Conservation (phyloP, 2,329 filamentous ascomycete genomes). For the Colletotrichum sp. region DNA sequence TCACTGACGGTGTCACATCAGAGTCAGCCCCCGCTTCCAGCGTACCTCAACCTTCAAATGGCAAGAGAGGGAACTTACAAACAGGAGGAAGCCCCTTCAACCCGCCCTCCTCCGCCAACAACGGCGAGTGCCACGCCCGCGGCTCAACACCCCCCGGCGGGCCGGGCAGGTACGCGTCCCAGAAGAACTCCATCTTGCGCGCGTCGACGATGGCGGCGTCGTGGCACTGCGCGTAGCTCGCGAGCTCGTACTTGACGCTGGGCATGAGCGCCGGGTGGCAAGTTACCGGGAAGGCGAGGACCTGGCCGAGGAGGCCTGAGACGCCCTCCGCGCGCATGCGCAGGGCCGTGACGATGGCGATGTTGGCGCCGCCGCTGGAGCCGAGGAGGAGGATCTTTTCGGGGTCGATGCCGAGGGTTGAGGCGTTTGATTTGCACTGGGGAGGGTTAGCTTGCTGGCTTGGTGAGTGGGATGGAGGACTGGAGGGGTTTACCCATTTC, state of each 20-base stretch:
- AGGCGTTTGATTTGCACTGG: constrained; percentile 34
- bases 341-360: constrained; percentile 34
- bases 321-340: constrained; percentile 34
- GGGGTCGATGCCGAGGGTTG: constrained; percentile 33
- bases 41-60: no score
- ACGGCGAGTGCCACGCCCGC: constrained; percentile 31
- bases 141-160: constrained; percentile 27
- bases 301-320: constrained; percentile 35
- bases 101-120: constrained; percentile 33
- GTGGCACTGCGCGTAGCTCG: constrained; percentile 37
- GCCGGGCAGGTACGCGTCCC: constrained; percentile 35
- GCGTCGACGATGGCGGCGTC: constrained; percentile 33
- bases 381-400: constrained; percentile 40
- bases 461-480: background rate
- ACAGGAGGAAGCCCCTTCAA: constrained; percentile 35
- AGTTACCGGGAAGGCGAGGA: constrained; percentile 38
- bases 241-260: constrained; percentile 36
- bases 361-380: constrained; percentile 38
- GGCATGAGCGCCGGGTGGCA: constrained; percentile 41
- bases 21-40: background rate
- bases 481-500: constrained; percentile 36
- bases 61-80: constrained; percentile 28
- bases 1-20: constrained; percentile 27
- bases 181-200: constrained; percentile 37
- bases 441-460: background rate